These are phyloP conservation scores for Canna indica DNA, from an alignment of 176 grass and related monocot species.

Conservation along the genomic window DNA sequence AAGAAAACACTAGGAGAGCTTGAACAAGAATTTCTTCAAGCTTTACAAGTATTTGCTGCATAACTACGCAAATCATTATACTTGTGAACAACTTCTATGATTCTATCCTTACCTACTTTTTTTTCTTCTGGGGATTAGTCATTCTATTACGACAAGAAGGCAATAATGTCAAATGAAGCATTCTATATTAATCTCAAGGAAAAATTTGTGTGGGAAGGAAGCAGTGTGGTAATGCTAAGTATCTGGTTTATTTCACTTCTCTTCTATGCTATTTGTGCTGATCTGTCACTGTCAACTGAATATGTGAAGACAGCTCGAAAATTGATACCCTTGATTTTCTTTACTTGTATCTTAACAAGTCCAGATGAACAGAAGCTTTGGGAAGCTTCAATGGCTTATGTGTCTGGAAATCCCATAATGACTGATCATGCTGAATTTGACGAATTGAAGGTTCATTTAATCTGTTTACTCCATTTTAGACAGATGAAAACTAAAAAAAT, in stretches of 20 bases:
- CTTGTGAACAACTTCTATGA: neutral
- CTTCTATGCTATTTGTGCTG: neutral
- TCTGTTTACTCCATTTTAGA: slow-evolving; percentile 1
- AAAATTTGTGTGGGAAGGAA: slow-evolving; percentile 98
- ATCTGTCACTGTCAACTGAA: neutral
- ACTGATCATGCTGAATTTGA: slow-evolving; percentile 83
- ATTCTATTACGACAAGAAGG: slow-evolving; percentile 77
- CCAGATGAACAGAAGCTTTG: slow-evolving; percentile 78
- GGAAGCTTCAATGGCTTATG: slow-evolving; percentile 90
- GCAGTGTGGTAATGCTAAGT: slow-evolving; percentile 96
- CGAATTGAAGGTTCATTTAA: slow-evolving; percentile 48
- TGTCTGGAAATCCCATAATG: slow-evolving; percentile 70
- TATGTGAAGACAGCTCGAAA: neutral
- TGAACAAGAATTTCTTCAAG: slow-evolving; percentile 86
- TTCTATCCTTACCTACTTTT: neutral
- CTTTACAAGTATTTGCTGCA: slow-evolving; percentile 39
- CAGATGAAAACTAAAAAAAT: neutral
- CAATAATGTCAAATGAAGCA: slow-evolving; percentile 96
- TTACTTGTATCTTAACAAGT: slow-evolving; percentile 27
- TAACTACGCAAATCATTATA: neutral
- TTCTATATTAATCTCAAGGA: slow-evolving; percentile 98
- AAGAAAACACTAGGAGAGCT: slow-evolving; percentile 86
- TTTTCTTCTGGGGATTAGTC: slow-evolving; percentile 25
- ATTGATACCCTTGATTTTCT: neutral
- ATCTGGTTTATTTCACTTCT: neutral